Evolutionary conservation across 2,329 filamentous ascomycete genomes (phyloP).

Genomic region (Ophiocordyceps australis): DNA sequence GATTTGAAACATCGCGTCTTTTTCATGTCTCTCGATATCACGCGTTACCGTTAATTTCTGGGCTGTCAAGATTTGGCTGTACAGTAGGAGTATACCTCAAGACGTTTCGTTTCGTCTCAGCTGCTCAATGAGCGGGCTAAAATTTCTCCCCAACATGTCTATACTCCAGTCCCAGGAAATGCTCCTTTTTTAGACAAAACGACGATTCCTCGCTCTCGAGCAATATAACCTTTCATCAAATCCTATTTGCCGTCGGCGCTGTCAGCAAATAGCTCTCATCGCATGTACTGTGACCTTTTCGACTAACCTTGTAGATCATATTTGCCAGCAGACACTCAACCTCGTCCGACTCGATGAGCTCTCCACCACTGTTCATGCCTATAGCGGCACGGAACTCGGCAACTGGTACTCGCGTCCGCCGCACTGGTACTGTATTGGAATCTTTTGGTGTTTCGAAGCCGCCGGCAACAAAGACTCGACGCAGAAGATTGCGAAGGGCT

Average conservation of each 20-base stretch:
- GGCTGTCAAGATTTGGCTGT: too few relatives aligned
- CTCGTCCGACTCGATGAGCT: constrained; percentile 68
- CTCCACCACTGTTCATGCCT: constrained; percentile 47
- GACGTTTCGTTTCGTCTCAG: background rate
- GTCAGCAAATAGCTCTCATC: constrained; percentile 15
- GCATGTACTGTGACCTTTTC: background rate
- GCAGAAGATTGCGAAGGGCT: constrained; percentile 73
- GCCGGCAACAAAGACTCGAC: constrained; percentile 75
- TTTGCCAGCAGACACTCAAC: constrained; percentile 91
- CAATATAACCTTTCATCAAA: constrained; percentile 96
- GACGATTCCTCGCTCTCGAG: constrained; percentile 73
- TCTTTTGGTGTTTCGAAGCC: constrained; percentile 68
- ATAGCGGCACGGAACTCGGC: constrained; percentile 75
- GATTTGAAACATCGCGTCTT: too few relatives aligned
- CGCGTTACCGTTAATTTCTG: too few relatives aligned
- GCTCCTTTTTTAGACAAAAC: constrained; percentile 86
- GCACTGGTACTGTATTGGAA: constrained; percentile 38
- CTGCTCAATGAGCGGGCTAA: background rate
- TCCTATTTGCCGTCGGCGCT: constrained; percentile 32
- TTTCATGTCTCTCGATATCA: too few relatives aligned
- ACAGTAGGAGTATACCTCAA: too few relatives aligned
- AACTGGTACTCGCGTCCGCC: constrained; percentile 63
- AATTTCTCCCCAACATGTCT: constrained; percentile 2
- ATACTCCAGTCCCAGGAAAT: constrained; percentile 76
- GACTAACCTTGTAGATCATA: constrained; percentile 86